A percentile compares a stretch with the other conserved stretches of the same genome.
Evolutionary conservation across 192 early-diverging fungal genomes (phyloP).

Genomic region (Podochytrium sp.): DNA sequence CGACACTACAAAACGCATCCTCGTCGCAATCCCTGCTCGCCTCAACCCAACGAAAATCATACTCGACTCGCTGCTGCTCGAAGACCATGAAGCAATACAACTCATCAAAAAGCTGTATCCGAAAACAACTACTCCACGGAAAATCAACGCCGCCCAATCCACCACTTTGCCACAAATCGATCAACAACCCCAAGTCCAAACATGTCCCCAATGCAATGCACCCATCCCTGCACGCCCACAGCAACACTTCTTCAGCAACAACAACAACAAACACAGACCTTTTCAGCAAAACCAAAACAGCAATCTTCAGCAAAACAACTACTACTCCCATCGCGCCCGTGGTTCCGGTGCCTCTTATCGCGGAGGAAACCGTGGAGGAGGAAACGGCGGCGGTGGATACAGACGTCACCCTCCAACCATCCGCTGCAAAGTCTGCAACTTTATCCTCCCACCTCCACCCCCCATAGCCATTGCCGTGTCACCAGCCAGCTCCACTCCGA

Average conservation of each 20-base stretch:
- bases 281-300: not conserved
- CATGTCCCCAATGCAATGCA: not conserved
- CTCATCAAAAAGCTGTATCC: too few relatives aligned
- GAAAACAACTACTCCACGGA: too few relatives aligned
- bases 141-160: not conserved
- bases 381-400: not conserved
- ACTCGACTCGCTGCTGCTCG: too few relatives aligned
- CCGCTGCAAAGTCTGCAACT: not conserved
- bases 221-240: not conserved
- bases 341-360: not conserved
- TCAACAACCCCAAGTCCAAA: not conserved
- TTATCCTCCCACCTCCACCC: not conserved
- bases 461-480: not conserved
- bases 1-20: too few relatives aligned
- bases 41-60: not conserved
- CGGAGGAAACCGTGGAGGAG: too few relatives aligned
- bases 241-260: not conserved
- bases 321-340: not conserved
- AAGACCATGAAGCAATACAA: too few relatives aligned
- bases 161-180: not conserved
- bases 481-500: too few relatives aligned
- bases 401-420: not conserved
- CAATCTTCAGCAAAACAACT: not conserved
- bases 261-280: not conserved
- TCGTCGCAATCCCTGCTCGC: not conserved